Conservation (phyloP, 441 rosid species). For the Syzygium syzygioides region DNA sequence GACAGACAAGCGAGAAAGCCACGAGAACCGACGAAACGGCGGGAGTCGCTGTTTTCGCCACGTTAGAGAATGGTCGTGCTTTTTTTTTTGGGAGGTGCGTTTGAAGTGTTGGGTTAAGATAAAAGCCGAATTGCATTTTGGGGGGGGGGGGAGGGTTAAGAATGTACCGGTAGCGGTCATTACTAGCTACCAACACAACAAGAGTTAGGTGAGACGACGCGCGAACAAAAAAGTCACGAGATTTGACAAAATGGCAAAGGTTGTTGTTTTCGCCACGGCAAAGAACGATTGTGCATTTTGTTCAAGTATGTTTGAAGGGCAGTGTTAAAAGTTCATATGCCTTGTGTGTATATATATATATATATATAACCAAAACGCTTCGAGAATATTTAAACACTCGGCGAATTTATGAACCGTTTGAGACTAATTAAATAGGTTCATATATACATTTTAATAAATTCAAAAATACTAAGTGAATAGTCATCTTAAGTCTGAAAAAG, state of each 20-base stretch:
- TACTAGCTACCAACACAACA: rapidly evolving
- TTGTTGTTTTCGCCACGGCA: too few relatives aligned
- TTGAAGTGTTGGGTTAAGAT: background rate
- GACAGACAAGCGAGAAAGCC: background rate
- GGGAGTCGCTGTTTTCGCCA: background rate
- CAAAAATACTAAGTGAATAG: background rate
- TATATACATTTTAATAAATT: background rate
- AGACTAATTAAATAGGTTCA: background rate
- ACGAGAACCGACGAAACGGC: background rate
- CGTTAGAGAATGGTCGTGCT: too few relatives aligned
- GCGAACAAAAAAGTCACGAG: background rate
- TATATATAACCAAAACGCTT: background rate
- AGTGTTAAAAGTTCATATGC: too few relatives aligned
- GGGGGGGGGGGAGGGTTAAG: background rate
- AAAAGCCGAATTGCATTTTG: background rate
- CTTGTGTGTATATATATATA: too few relatives aligned
- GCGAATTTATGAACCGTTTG: background rate
- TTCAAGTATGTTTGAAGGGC: background rate
- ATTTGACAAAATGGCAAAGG: background rate
- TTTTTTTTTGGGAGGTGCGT: background rate
- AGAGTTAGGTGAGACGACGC: background rate
- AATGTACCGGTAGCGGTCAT: background rate
- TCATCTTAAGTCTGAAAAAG: background rate
- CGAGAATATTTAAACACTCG: background rate
- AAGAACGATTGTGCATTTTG: too few relatives aligned